Base-by-base conservation (phyloP, 2,329 filamentous ascomycete genomes). In the Pezicula rhizophila region DNA sequence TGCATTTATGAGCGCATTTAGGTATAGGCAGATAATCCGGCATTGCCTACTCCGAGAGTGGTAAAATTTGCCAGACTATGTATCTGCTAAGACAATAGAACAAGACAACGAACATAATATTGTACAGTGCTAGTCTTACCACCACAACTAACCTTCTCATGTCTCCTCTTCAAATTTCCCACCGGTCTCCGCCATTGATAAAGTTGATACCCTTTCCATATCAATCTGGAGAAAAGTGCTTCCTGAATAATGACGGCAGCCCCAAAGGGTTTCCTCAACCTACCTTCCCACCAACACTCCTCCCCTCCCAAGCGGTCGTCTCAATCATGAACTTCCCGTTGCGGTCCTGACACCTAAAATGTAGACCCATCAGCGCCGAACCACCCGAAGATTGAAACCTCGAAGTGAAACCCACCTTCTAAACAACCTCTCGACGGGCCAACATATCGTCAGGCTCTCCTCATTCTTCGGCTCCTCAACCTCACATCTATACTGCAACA, bases 401-500 rank as follows among this genome's bases (percentile, higher is more conserved):
- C 52, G 4, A 4, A 54, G 23, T 28, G 5, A 28, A 40, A 58
- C 78, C 66, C 60, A 84, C 81, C 71, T 73, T 52, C 81, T 72
- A 61, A 84, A 85, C 61, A 79, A 70, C 50, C 80, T 73, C 61
- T 77, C 72, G 37, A 84, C 70, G 8, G 78, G 75, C 67, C 70
- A 77, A 62, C 81, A 85, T 50, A 66, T 65, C 40, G 81, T 75
- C 0, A 70, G 64, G 48, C 76, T 76, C 50, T 76, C 64, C 45
- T 58, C 63, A 33, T 64, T 60, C 42, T 70, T 65, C 12, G 78
- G 75, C 34, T 71, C 61, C 55, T 75, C 68, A 39, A 84, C 74
- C 52, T 72, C 65, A 63, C 81, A 85, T 38, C 76, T 71, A 64
- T 81, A 84, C 68, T 84, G 80, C 63, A 79, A 58, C 70, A 84